A percentile compares a stretch with the other conserved stretches of the same genome.
Evolutionary conservation across 305 asterid species (phyloP).

Genomic region (Vinca major): DNA sequence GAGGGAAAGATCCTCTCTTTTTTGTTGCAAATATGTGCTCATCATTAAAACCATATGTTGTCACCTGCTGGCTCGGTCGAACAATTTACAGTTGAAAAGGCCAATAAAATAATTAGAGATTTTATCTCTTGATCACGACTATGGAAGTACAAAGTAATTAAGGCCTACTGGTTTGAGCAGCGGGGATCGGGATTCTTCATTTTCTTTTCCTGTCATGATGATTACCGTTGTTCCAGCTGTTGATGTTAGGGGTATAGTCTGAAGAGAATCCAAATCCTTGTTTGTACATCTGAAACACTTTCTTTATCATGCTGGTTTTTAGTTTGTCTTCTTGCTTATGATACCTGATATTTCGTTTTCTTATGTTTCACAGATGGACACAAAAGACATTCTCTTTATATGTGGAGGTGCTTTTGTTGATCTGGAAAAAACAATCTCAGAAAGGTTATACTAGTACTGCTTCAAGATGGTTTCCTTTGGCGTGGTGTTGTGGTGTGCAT

Average conservation of each 20-base stretch:
- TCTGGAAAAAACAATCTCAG: constrained; percentile 93
- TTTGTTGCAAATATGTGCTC: not conserved
- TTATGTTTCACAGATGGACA: constrained; percentile 58
- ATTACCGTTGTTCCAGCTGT: not conserved
- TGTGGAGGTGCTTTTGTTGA: constrained; percentile 96
- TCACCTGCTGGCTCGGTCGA: not conserved
- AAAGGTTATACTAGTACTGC: constrained; percentile 42
- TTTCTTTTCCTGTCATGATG: not conserved
- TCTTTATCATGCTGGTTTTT: not conserved
- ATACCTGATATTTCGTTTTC: not conserved
- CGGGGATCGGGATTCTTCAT: not conserved
- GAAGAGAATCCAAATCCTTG: not conserved
- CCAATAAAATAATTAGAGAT: not conserved
- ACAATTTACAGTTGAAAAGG: not conserved
- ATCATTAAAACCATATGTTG: not conserved
- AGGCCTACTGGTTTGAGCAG: not conserved
- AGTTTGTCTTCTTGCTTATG: not conserved
- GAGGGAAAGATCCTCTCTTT: not conserved
- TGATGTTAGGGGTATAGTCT: not conserved
- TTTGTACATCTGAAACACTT: not conserved
- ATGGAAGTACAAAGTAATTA: not conserved
- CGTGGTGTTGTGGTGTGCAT: not conserved
- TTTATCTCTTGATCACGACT: not conserved
- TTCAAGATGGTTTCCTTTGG: not conserved
- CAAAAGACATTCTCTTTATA: constrained; percentile 90